These are phyloP conservation scores for Dianthus caryophyllus DNA, from an alignment of 148 eudicot genomes.

Conservation along the genomic window DNA sequence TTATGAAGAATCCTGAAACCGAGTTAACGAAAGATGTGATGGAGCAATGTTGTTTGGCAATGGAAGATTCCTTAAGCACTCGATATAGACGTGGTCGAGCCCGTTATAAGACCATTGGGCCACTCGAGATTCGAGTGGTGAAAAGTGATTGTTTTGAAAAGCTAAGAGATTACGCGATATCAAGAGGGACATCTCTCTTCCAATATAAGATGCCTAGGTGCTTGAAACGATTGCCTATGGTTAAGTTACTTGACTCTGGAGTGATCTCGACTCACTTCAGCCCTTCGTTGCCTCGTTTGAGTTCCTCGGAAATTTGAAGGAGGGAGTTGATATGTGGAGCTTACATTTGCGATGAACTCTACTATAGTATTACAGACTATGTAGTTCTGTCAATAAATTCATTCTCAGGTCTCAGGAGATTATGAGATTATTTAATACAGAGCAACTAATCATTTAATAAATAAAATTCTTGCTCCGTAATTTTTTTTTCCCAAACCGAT, in stretches of 20 bases:
- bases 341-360: no score
- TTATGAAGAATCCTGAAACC: slow-evolving; percentile 9
- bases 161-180: slow-evolving; percentile 46
- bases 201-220: slow-evolving; percentile 52
- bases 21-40: slow-evolving; percentile 17
- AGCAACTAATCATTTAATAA: no score
- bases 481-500: no score
- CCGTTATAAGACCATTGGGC: slow-evolving; percentile 35
- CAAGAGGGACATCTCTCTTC: slow-evolving; percentile 40
- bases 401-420: no score
- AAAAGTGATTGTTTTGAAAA: slow-evolving; percentile 39
- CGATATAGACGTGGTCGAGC: slow-evolving; percentile 39
- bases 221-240: slow-evolving; percentile 30
- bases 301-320: slow-evolving; percentile 7
- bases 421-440: no score
- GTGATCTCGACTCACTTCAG: slow-evolving; percentile 44
- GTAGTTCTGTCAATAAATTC: no score
- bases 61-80: slow-evolving; percentile 41
- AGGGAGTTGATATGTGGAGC: neutral
- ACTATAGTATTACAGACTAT: no score
- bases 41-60: slow-evolving; percentile 31
- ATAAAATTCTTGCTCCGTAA: no score
- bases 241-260: slow-evolving; percentile 30
- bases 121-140: slow-evolving; percentile 44
- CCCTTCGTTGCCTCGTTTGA: slow-evolving; percentile 37